Percentiles rank a stretch among this genome's conserved stretches.
Evolutionary conservation across 345 rosid genomes (phyloP).

Genomic region (Lagerstroemia speciosa): DNA sequence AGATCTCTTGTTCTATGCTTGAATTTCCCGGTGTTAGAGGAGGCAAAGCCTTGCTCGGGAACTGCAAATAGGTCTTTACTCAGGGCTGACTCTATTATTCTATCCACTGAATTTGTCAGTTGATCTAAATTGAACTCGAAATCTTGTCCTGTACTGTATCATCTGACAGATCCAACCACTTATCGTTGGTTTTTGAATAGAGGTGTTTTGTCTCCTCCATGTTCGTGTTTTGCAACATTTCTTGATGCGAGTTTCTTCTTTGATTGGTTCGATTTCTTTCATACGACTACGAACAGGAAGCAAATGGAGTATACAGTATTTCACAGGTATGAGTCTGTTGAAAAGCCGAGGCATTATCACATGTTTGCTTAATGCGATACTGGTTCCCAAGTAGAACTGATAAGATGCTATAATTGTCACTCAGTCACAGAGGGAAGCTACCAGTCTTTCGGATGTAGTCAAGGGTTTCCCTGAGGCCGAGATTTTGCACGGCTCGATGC

Average conservation of each 20-base stretch:
- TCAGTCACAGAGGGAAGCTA: slow-evolving; percentile 7
- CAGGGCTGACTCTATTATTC: background rate
- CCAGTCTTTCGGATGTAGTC: slow-evolving; percentile 63
- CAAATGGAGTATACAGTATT: too few species aligned
- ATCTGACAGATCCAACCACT: background rate
- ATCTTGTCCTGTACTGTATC: background rate
- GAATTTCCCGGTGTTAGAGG: background rate
- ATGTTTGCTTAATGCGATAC: background rate
- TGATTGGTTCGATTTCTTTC: background rate
- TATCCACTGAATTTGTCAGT: background rate
- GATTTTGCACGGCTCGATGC: slow-evolving; percentile 50
- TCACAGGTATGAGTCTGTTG: too few species aligned
- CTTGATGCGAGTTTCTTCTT: background rate
- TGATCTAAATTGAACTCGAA: background rate
- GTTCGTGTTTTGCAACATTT: background rate
- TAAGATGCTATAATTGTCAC: background rate
- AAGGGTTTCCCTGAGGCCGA: slow-evolving; percentile 61
- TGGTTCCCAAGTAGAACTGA: background rate
- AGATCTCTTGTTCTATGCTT: background rate
- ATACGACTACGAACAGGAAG: background rate
- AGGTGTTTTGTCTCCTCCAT: too few species aligned
- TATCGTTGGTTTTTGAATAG: background rate
- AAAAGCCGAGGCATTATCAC: background rate
- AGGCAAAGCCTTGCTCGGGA: background rate
- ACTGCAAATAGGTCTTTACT: background rate